A percentile compares a stretch with the other conserved stretches of the same genome.
Evolutionary conservation across 768 basidiomycete genomes (phyloP).

Genomic region (Daedaleopsis nitida): DNA sequence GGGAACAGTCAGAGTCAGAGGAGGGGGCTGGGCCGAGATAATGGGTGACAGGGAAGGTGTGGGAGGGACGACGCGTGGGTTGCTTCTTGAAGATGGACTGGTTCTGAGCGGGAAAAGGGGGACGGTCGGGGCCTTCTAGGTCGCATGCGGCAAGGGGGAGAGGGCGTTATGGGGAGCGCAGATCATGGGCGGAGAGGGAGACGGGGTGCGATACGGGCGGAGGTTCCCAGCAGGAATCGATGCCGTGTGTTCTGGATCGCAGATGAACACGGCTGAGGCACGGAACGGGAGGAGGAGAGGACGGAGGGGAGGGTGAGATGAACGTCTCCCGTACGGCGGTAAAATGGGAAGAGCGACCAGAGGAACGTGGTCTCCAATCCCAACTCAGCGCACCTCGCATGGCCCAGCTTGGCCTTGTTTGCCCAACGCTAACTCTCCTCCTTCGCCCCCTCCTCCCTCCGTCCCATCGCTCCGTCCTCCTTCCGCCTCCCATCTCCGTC

Average conservation of each 20-base stretch:
- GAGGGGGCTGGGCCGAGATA: background rate
- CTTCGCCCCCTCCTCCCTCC: conserved; percentile 5
- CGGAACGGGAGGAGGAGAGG: background rate
- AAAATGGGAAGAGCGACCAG: conserved; percentile 1
- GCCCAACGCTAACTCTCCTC: conserved; percentile 2
- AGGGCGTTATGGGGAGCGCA: conserved; percentile 13
- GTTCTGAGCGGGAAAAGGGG: background rate
- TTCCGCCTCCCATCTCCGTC: conserved; percentile 14
- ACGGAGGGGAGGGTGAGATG: conserved; percentile 1
- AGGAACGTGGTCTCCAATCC: conserved; percentile 7
- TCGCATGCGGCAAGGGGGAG: conserved; percentile 1
- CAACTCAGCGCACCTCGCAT: conserved; percentile 3
- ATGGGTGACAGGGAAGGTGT: conserved; percentile 8
- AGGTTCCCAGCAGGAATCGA: background rate
- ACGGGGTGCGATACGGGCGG: conserved; percentile 7
- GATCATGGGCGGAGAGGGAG: conserved; percentile 10
- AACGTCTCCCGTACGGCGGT: background rate
- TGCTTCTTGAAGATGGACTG: conserved; percentile 4
- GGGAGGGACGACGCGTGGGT: conserved; percentile 7
- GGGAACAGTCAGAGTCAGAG: conserved; percentile 11
- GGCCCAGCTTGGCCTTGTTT: conserved; percentile 25
- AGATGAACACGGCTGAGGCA: background rate
- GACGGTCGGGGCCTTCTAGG: conserved; percentile 3
- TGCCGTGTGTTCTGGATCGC: conserved; percentile 17
- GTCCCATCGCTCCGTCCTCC: conserved; percentile 12